Evolutionary conservation across 345 rosid species (phyloP), one percentile per base, ranked within the genome.

Genomic region (Eucalyptus cloeziana): DNA sequence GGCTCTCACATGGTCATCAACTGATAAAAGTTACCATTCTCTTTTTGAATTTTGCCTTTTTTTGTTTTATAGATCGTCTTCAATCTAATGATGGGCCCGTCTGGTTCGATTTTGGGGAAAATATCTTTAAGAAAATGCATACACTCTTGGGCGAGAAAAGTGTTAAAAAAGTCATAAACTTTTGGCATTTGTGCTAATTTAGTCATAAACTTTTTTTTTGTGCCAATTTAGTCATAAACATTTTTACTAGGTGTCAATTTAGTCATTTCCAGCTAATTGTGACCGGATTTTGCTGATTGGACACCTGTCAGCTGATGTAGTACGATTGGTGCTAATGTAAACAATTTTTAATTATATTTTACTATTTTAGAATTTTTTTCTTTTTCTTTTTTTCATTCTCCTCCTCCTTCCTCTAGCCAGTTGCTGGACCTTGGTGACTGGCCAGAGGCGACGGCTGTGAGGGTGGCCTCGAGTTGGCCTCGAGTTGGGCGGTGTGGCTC

Each of bases 91-190:
- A 52, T 52, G 10, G 1, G 10, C 10, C 0, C 0, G 2, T 51
- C 0, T 52, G 0, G 25, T 52, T 52, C 0, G 0, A 0, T 0
- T 52, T 52, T 52, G 10, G 4, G 25, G 58, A 52, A 52, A 19
- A 19, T 52, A 0, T 19, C 25, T 52, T 52, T 7, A 19, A 25
- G 25, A 52, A 52, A 52, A 52, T 52, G 25, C 10, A 21, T 7
- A 1, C 25, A 52, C 0, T 25, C 1, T 52, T 52, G 25, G 1
- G 58, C 10, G 0, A 0, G 58, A 52, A 52, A 52, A 21, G 10
- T 21, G 5, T 19, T 52, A 7, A 52, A 52, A 52, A 52, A 52
- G 10, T 19, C 10, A 0, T 52, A 19, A 52, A 52, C 24, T 0
- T 52, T 51, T 52, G 0, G 0, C 4, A 17, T 52, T 52, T 52